phyloP scores from a whole-genome alignment of 768 basidiomycete species.

The Tremella fuciformis region DNA sequence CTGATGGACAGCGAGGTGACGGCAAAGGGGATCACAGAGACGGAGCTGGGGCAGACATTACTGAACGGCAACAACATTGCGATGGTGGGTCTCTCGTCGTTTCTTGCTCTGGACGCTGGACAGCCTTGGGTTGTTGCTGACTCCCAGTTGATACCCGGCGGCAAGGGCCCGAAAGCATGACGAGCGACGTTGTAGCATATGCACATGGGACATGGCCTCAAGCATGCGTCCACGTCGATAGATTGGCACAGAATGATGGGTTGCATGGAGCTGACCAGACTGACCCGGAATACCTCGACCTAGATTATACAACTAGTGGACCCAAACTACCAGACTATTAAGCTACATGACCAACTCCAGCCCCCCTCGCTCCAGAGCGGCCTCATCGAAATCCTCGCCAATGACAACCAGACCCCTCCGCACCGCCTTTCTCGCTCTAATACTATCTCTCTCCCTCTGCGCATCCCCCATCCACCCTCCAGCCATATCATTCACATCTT shows the following conservation, averaged over 20 bases:
- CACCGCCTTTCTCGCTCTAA: constrained; percentile 6
- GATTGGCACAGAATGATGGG: no score
- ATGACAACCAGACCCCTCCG: constrained; percentile 9
- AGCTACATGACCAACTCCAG: no score
- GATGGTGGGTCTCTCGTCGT: constrained; percentile 62
- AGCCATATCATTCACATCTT: constrained; percentile 11
- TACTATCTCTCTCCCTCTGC: constrained; percentile 1
- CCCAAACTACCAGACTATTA: no score
- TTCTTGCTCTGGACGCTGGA: background rate
- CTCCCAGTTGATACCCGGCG: constrained; percentile 68
- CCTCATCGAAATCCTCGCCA: background rate
- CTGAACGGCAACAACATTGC: constrained; percentile 65
- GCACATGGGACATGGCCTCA: background rate
- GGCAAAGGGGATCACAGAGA: constrained; percentile 71
- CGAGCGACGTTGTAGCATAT: constrained; percentile 3
- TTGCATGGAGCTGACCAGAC: no score
- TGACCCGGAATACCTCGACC: background rate
- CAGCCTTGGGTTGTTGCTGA: constrained; percentile 11
- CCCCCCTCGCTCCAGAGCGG: no score
- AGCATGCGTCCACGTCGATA: no score
- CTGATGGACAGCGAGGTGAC: constrained; percentile 68
- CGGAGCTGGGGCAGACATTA: constrained; percentile 66
- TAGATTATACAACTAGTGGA: background rate
- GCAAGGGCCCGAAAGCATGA: constrained; percentile 60
- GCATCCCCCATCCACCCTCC: constrained; percentile 7